Evolutionary conservation across 305 asterid species (phyloP), one percentile per base, ranked within the genome.

Genomic region (Rubia balearica): DNA sequence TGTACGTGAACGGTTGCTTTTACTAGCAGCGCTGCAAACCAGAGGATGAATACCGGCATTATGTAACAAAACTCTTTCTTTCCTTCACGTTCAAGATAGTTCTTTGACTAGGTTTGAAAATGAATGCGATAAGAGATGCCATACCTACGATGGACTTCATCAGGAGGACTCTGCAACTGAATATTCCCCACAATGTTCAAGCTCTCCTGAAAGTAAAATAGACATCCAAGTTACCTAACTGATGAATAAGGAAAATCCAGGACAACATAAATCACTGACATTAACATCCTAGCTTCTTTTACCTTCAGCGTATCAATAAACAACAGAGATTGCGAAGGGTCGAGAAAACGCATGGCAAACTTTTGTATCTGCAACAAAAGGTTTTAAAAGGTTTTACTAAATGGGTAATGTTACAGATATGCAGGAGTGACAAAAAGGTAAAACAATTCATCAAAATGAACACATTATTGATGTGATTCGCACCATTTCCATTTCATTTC

Each of bases 341-440:
- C 60, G 43, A 17, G 19, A 64, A 80, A 77, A 24, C 75, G 73
- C 79, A 74, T 65, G 0, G 42, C 68, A 42, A 77, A 71, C 61
- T 60, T 74, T 72, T 74, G 79, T 43, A 64, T 71, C 77, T 68
- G 77, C 71, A 68, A 19, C 59, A 41, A 40, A 65, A 48, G n/a
- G 27, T 27, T 33, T 43, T 64, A 22, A 51, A 51, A 51, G 57
- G 21, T 49, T 19, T 51, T 6, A 17, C 16, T 7, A 17, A 16
- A 51, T 16, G 6, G 30, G 63, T 6, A 17, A 51, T 42, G 45
- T 5, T n/a, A 51, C 24, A 68, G 57, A 51, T 51, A 51, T 51
- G 2, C 57, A 51, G 57, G 57, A 51, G 22, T 16, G 57, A 51
- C 57, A 51, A 51, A 51, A 51, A 8, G 48, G 12, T 8, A 68